Conservation (phyloP, 371 early-diverging fungal species). For the Apophysomyces elegans region DNA sequence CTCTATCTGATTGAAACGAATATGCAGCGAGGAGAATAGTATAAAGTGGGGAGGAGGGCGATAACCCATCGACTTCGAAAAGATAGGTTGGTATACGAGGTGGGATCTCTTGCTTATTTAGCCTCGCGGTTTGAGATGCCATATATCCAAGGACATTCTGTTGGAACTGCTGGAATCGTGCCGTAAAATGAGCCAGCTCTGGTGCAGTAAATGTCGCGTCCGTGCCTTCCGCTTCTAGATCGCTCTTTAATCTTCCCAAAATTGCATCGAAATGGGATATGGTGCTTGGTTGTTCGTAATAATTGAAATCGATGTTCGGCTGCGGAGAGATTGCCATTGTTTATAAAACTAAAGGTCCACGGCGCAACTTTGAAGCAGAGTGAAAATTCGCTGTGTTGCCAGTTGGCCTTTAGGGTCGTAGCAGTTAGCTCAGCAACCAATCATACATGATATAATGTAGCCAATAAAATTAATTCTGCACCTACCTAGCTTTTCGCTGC, state of each 20-base stretch:
- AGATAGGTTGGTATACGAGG: conserved; percentile 59
- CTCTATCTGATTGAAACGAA: conserved; percentile 48
- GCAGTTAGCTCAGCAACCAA: too few relatives aligned
- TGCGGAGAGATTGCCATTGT: conserved; percentile 26
- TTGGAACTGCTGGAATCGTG: conserved; percentile 66
- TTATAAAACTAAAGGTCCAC: neutral
- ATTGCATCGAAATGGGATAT: conserved; percentile 61
- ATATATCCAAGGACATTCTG: conserved; percentile 53
- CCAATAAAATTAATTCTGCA: too few relatives aligned
- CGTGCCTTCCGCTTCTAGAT: conserved; percentile 43
- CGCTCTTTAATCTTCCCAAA: conserved; percentile 41
- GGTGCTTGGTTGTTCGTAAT: conserved; percentile 56
- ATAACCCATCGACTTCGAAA: conserved; percentile 47
- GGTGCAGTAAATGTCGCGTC: conserved; percentile 53
- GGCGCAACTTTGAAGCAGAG: neutral
- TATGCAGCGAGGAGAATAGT: conserved; percentile 59
- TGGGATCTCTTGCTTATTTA: conserved; percentile 20
- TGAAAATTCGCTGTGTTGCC: too few relatives aligned
- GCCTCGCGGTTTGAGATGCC: conserved; percentile 29
- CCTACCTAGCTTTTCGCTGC: too few relatives aligned
- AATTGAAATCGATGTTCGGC: conserved; percentile 49
- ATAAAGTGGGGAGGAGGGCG: conserved; percentile 46
- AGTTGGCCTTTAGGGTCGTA: too few relatives aligned
- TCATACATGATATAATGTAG: too few relatives aligned
- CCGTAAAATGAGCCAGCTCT: conserved; percentile 60